Evolutionary conservation across 768 basidiomycete species (phyloP), one percentile per base, ranked within the genome.

Genomic region (Favolaschia claudopus): DNA sequence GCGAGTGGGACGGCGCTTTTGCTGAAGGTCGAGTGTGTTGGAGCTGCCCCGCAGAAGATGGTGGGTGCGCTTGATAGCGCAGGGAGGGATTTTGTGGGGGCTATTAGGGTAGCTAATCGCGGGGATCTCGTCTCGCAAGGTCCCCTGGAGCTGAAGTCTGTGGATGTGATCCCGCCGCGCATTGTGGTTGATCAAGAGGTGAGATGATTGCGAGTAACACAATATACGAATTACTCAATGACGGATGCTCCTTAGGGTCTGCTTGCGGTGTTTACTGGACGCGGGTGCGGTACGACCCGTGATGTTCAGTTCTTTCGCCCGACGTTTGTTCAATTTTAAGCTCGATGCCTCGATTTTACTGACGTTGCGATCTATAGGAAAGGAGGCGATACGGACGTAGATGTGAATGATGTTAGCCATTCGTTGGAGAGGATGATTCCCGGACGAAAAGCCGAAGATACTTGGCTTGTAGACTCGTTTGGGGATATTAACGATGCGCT

Each of bases 221-320:
- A 25, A 10, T 33, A 36, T 36, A n/a, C n/a, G n/a, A n/a, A n/a
- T n/a, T n/a, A n/a, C n/a, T n/a, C n/a, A n/a, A n/a, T 51, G 10
- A 51, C 19, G 4, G 14, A 6, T 52, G 3, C 20, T 37, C 9
- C 20, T 12, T 33, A 71, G 72, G 72, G 72, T 19, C 49, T 68
- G 15, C 45, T 73, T 0, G 72, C 70, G 17, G 72, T 71, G 14
- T 73, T 70, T 44, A 71, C 68, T 1, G 72, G 72, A 4, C 64
- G 72, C 36, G 72, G 69, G 0, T 73, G 72, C 49, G 70, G 72
- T 3, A 51, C 64, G 0, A 64, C 55, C 7, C 67, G 67, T 19
- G 72, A 73, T 49, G 69, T 71, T 1, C 71, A 71, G 34, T 73
- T 73, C 39, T 73, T 69, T 50, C 52, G 67, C 29, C 72, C 72